These are phyloP conservation scores for Cynara cardunculus DNA, from an alignment of 129 eudicot species.

Conservation along the genomic window DNA sequence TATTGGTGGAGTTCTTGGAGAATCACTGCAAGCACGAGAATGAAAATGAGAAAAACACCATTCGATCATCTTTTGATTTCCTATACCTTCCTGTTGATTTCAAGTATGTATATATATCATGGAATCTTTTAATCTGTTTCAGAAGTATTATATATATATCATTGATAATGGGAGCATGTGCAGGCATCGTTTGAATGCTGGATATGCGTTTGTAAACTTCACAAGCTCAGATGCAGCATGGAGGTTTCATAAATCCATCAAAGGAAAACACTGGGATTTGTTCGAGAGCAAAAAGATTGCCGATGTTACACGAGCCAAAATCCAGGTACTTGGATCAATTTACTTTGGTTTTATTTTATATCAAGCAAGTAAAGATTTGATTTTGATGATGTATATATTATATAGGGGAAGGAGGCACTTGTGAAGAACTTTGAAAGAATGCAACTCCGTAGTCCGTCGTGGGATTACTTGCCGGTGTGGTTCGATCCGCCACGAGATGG, in stretches of 20 bases:
- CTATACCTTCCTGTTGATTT: conserved; percentile 34
- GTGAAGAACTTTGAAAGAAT: conserved; percentile 21
- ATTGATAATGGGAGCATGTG: background rate
- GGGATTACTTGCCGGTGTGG: conserved; percentile 29
- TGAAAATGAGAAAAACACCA: background rate
- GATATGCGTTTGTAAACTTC: conserved; percentile 34
- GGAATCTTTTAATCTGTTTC: background rate
- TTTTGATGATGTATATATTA: too few relatives aligned
- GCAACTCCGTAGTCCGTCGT: conserved; percentile 22
- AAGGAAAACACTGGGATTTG: conserved; percentile 23
- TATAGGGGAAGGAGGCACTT: conserved; percentile 27
- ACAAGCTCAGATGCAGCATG: conserved; percentile 27
- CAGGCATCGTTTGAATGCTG: conserved; percentile 24
- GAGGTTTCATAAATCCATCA: conserved; percentile 8
- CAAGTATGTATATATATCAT: conserved; percentile 1
- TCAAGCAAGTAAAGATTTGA: background rate
- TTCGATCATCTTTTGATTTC: conserved; percentile 23
- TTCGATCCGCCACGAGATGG: conserved; percentile 32
- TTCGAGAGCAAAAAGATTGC: conserved; percentile 29
- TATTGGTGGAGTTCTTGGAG: conserved; percentile 24
- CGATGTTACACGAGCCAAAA: conserved; percentile 26
- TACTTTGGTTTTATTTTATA: too few relatives aligned
- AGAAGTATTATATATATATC: background rate
- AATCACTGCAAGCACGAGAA: conserved; percentile 19
- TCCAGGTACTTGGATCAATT: conserved; percentile 5